phyloP scores from a whole-genome alignment of 768 basidiomycete genomes.

The Lactifluus piperatus region DNA sequence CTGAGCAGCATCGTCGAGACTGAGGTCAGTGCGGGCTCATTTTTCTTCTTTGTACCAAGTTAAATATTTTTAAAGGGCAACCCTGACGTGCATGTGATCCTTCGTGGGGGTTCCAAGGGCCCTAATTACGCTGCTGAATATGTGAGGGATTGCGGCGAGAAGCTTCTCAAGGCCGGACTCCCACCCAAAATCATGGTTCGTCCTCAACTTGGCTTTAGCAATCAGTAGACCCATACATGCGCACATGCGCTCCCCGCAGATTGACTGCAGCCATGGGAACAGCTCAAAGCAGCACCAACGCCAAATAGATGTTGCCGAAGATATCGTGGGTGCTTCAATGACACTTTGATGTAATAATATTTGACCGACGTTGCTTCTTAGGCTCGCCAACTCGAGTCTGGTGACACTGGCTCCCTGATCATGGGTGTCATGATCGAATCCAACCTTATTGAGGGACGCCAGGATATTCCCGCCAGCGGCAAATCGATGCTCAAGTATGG shows the following conservation, averaged over 20 bases:
- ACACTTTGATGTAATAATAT: constrained; percentile 16
- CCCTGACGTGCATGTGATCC: constrained; percentile 87
- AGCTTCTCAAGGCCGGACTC: constrained; percentile 72
- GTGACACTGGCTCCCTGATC: constrained; percentile 63
- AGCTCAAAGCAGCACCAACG: constrained; percentile 85
- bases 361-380: constrained; percentile 26
- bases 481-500: constrained; percentile 71
- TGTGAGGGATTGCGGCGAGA: constrained; percentile 66
- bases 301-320: constrained; percentile 82
- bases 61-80: constrained; percentile 52
- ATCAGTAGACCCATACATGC: neutral
- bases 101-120: constrained; percentile 82
- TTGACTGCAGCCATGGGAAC: constrained; percentile 97
- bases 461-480: constrained; percentile 71
- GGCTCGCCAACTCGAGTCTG: constrained; percentile 65
- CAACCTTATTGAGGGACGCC: constrained; percentile 80
- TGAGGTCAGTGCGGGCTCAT: constrained; percentile 38
- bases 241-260: constrained; percentile 35
- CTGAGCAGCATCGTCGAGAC: constrained; percentile 94
- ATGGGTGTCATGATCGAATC: constrained; percentile 97
- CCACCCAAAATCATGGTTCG: constrained; percentile 78
- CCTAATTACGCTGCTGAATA: constrained; percentile 82
- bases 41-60: neutral
- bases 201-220: neutral
- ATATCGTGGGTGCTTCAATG: constrained; percentile 53